Percentiles rank a stretch among this genome's conserved stretches.
phyloP scores from a whole-genome alignment of 148 eudicot species.

The Vaccinium darrowii region DNA sequence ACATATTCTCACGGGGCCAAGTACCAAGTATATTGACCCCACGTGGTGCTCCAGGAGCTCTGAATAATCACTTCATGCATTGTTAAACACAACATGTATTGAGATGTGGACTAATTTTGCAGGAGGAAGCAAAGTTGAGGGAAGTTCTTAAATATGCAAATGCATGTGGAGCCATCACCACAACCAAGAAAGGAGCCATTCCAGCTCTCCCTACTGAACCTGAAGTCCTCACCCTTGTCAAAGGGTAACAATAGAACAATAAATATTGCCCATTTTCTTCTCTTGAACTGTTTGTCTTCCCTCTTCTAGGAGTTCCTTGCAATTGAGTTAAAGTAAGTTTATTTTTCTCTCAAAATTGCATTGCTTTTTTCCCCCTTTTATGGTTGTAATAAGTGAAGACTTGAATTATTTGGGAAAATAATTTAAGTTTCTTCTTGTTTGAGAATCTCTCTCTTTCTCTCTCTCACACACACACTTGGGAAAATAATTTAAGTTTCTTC shows the following conservation, averaged over 20 bases:
- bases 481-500: neutral
- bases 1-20: too few species aligned
- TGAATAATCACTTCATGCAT: neutral
- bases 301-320: neutral
- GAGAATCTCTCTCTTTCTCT: neutral
- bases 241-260: constrained; percentile 12
- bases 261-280: neutral
- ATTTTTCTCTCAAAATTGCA: neutral
- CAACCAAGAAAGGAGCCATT: constrained; percentile 78
- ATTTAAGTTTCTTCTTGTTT: neutral
- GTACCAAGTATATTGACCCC: too few species aligned
- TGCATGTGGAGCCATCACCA: constrained; percentile 81
- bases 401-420: neutral
- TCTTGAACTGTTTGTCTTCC: neutral
- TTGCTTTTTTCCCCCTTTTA: neutral
- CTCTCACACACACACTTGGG: neutral
- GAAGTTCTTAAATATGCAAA: constrained; percentile 58
- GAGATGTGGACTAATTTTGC: constrained; percentile 12
- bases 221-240: constrained; percentile 43
- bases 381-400: neutral
- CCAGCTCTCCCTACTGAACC: constrained; percentile 69
- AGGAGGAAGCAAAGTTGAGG: constrained; percentile 60
- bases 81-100: neutral
- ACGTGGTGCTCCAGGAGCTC: too few species aligned
- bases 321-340: neutral